These are phyloP conservation scores for Boletus vinaceobasis DNA, from an alignment of 768 basidiomycete species.

Conservation along the genomic window DNA sequence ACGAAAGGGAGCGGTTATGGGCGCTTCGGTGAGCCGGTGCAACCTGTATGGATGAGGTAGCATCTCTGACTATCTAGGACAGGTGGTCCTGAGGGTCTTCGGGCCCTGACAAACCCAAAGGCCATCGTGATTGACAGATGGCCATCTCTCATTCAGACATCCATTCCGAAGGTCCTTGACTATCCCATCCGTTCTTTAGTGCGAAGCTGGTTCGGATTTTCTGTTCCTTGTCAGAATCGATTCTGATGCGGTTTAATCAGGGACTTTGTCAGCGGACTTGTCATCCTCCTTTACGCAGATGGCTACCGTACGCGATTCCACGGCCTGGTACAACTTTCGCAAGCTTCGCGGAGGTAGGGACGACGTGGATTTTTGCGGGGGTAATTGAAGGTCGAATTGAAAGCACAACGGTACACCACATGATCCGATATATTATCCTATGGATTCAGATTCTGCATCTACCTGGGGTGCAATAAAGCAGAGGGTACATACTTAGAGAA, in stretches of 20 bases:
- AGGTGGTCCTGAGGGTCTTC: constrained; percentile 93
- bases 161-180: constrained; percentile 81
- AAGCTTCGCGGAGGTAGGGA: constrained; percentile 34
- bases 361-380: background rate
- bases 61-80: constrained; percentile 7
- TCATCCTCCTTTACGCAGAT: constrained; percentile 48
- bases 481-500: background rate
- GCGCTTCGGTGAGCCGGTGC: constrained; percentile 65
- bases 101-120: constrained; percentile 84
- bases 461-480: background rate
- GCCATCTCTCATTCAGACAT: constrained; percentile 79
- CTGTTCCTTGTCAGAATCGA: background rate
- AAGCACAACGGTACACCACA: constrained; percentile 16
- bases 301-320: constrained; percentile 43
- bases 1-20: constrained; percentile 90
- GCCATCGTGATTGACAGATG: constrained; percentile 83
- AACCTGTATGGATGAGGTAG: background rate
- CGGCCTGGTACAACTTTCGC: constrained; percentile 37
- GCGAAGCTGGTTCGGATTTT: constrained; percentile 63
- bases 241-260: constrained; percentile 24
- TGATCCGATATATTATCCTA: constrained; percentile 11
- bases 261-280: constrained; percentile 50
- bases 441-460: constrained; percentile 3
- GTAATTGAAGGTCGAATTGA: background rate
- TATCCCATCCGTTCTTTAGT: constrained; percentile 76